Evolutionary conservation across 306 rosid species (phyloP).

Genomic region (Malus fusca): DNA sequence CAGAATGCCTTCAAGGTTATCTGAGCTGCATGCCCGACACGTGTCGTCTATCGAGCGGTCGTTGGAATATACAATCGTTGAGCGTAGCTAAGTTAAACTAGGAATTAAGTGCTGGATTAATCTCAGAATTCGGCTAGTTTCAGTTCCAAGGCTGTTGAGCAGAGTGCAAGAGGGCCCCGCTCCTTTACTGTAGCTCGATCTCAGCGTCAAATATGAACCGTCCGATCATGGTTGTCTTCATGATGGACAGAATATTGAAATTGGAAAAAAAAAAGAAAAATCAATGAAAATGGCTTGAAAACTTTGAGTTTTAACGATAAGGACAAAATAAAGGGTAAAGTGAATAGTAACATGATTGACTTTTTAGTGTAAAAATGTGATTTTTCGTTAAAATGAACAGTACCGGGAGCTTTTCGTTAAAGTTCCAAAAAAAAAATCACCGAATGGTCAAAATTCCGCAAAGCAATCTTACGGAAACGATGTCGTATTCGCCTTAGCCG

Average conservation of each 20-base stretch:
- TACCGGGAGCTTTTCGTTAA: no score
- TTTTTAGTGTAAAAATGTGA: no score
- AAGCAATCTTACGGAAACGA: background rate
- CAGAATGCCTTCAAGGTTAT: no score
- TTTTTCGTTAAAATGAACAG: no score
- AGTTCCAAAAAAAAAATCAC: background rate
- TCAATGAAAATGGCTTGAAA: no score
- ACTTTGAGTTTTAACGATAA: no score
- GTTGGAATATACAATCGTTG: background rate
- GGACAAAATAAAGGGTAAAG: no score
- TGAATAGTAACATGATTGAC: no score
- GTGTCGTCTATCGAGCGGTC: background rate
- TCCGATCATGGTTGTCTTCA: background rate
- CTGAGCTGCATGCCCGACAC: background rate
- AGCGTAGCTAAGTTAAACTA: background rate
- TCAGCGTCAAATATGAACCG: background rate
- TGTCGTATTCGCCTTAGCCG: background rate
- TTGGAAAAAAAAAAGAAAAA: no score
- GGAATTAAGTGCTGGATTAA: background rate
- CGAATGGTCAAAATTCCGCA: background rate
- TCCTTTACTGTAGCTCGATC: background rate
- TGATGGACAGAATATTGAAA: background rate
- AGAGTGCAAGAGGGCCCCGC: background rate
- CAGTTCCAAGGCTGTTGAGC: slow-evolving; percentile 10
- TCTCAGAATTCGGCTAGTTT: slow-evolving; percentile 5